These are phyloP conservation scores for Prunus kanzakura DNA, from an alignment of 306 rosid species.

Conservation along the genomic window DNA sequence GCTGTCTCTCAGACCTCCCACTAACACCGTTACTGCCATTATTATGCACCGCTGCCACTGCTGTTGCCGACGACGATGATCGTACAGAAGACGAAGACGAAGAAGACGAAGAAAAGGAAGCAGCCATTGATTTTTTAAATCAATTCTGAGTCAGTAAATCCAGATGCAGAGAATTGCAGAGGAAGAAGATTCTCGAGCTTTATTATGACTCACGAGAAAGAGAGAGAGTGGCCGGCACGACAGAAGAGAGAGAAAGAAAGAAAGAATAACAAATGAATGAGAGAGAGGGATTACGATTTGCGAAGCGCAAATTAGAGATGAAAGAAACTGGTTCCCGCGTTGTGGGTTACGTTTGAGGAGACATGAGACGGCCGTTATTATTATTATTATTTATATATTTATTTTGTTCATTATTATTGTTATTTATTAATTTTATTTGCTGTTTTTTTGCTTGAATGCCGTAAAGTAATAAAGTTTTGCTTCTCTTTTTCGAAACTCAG, in stretches of 20 bases:
- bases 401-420: not conserved
- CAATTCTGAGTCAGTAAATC: not conserved
- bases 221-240: constrained; percentile 51
- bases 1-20: constrained; percentile 23
- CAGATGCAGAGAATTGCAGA: not conserved
- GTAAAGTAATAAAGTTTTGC: not conserved
- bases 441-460: not conserved
- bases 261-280: not conserved
- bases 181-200: not conserved
- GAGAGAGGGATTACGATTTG: not conserved
- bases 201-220: constrained; percentile 2
- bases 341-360: constrained; percentile 23
- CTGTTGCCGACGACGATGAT: constrained; percentile 14
- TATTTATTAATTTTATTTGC: not conserved
- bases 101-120: not conserved
- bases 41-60: constrained; percentile 3
- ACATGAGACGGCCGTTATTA: constrained; percentile 11
- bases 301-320: not conserved
- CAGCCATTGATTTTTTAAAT: constrained; percentile 4
- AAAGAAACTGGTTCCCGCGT: constrained; percentile 46
- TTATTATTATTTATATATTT: not conserved
- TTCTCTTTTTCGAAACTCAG: not conserved
- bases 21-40: not conserved
- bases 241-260: not conserved
- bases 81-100: not conserved